Base-by-base conservation (phyloP, 495 filamentous ascomycete genomes). In the Xylaria longipes region DNA sequence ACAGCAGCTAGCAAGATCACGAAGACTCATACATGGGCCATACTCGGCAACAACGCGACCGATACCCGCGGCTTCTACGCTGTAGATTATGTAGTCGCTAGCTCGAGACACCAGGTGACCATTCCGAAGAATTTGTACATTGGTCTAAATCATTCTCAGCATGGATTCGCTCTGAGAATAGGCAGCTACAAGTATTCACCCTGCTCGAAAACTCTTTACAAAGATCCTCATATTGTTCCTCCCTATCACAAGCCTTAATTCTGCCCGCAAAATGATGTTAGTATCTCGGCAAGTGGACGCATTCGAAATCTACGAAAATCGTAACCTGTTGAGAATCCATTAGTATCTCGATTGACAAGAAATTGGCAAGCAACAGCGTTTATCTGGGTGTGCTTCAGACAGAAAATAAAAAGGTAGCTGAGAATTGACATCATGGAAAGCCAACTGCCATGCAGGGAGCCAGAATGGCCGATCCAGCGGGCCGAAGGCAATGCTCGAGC, bases 81-180 rank as follows among this genome's bases (percentile, higher is more conserved):
- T 95, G 87, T 99, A 99, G 78, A 98, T 91, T 81, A 98, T 98
- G 78, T 93, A 97, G 86, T 97, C 94, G 88, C 94, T 97, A 79
- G 90, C 87, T 79, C 97, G 89, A 70, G 95, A 97, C 74, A 99
- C 95, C 81, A 95, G 89, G 84, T 97, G 95, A 70, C 97, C 97
- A 89, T 97, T 97, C 77, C 88, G 88, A 71, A 93, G 89, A 78
- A 99, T 94, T 76, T 89, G 82, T 74, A 95, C 85, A 82, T 92
- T 93, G 65, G 74, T 85, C 91, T 93, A 86, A 45, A 76, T 45
- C 78, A 73, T 56, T 85, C 88, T 91, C 88, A 91, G 88, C 87
- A 88, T 79, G 77, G 79, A 77, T 77, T 73, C 67, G 70, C 68
- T 73, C 71, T 72, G 65, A 72, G 76, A 78, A 72, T 69, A 66